phyloP scores from a whole-genome alignment of 2,329 filamentous ascomycete species.

The Aspergillus chevalieri region DNA sequence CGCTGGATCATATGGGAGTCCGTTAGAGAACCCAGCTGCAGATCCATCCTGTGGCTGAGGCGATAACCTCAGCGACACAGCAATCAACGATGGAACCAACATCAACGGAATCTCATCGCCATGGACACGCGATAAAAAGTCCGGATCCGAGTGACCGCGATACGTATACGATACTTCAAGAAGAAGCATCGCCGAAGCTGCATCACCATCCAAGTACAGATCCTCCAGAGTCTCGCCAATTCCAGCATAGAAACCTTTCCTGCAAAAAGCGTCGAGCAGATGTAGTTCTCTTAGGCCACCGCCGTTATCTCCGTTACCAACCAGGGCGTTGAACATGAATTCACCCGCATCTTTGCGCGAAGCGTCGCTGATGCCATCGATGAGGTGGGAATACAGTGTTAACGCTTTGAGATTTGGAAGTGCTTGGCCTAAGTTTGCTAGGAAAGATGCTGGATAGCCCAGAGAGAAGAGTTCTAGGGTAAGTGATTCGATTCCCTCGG shows the following conservation, averaged over 20 bases:
- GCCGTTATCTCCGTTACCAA: background rate
- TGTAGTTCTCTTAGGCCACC: background rate
- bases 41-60: background rate
- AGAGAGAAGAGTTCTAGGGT: background rate
- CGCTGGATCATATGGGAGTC: background rate
- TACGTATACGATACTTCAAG: slow-evolving; percentile 1
- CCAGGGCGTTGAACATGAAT: background rate
- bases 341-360: background rate
- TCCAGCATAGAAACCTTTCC: background rate
- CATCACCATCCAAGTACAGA: background rate
- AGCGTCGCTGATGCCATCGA: background rate
- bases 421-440: background rate
- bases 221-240: background rate
- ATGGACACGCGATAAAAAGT: background rate
- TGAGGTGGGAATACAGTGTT: background rate
- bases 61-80: background rate
- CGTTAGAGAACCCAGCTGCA: background rate
- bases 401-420: background rate
- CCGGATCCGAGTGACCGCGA: background rate
- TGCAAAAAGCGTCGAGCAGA: background rate
- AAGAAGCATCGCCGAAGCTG: background rate
- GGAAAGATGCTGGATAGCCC: background rate
- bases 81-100: background rate
- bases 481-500: background rate
- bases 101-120: background rate